phyloP scores from a whole-genome alignment of 1,284 basidiomycete genomes.

The Papiliotrema flavescens region DNA sequence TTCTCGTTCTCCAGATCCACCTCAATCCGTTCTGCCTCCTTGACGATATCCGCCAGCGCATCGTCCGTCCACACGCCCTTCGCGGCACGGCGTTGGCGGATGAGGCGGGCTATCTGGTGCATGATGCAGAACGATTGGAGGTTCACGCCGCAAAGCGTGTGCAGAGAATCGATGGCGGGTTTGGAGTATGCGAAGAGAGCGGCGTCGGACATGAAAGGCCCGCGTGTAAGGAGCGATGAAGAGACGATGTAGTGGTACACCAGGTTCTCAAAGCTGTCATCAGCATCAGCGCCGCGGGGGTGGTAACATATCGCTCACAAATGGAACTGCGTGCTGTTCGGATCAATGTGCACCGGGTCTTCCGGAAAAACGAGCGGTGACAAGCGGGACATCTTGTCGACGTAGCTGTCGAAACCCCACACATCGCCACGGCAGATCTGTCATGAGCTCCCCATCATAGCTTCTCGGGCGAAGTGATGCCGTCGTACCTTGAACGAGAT shows the following conservation, averaged over 20 bases:
- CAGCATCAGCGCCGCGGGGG: background rate
- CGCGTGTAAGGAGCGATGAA: slow-evolving; percentile 22
- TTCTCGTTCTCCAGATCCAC: slow-evolving; percentile 26
- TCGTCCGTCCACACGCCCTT: slow-evolving; percentile 25
- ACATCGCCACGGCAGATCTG: slow-evolving; percentile 41
- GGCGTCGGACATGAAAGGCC: slow-evolving; percentile 22
- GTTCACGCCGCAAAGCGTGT: slow-evolving; percentile 31
- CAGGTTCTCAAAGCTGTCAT: slow-evolving; percentile 33
- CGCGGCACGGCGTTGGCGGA: slow-evolving; percentile 14
- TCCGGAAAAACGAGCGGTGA: slow-evolving; percentile 14
- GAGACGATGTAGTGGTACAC: slow-evolving; percentile 34
- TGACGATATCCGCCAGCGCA: slow-evolving; percentile 23
- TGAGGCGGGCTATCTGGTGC: slow-evolving; percentile 25
- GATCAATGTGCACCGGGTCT: slow-evolving; percentile 6
- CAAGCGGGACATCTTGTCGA: slow-evolving; percentile 18
- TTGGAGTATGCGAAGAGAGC: slow-evolving; percentile 9
- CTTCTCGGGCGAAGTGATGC: background rate
- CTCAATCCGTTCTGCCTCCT: slow-evolving; percentile 25
- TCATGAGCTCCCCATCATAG: background rate
- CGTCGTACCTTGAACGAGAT: slow-evolving; percentile 36
- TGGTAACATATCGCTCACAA: slow-evolving; percentile 37
- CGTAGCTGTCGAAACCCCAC: slow-evolving; percentile 29
- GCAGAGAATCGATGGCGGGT: slow-evolving; percentile 9
- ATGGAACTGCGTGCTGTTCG: slow-evolving; percentile 24
- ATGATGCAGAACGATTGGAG: slow-evolving; percentile 29